Evolutionary conservation across 768 basidiomycete species (phyloP).

Genomic region (Russula sp.): DNA sequence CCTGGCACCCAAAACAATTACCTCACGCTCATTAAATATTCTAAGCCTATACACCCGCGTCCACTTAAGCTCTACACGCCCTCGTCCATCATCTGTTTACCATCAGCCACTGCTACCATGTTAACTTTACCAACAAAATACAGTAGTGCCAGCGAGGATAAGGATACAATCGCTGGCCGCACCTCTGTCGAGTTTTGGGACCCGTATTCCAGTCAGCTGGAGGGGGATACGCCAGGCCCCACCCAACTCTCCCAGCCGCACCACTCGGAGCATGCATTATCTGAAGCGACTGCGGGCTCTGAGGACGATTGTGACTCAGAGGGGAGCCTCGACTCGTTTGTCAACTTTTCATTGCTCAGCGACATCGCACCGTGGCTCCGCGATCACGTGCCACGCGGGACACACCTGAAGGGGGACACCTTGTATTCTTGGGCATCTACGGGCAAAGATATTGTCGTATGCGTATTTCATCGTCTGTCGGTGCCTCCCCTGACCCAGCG

Average conservation of each 20-base stretch:
- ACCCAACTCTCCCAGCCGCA: slow-evolving; percentile 4
- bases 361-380: slow-evolving; percentile 85
- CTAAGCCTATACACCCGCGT: too few relatives aligned
- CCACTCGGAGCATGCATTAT: slow-evolving; percentile 3
- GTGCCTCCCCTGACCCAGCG: not conserved
- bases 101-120: too few relatives aligned
- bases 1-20: too few relatives aligned
- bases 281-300: slow-evolving; percentile 18
- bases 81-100: too few relatives aligned
- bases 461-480: slow-evolving; percentile 27
- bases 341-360: slow-evolving; percentile 81
- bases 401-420: slow-evolving; percentile 89
- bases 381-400: slow-evolving; percentile 81
- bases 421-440: slow-evolving; percentile 89
- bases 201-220: not conserved
- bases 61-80: too few relatives aligned
- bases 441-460: slow-evolving; percentile 87
- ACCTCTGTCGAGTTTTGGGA: not conserved
- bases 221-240: not conserved
- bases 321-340: slow-evolving; percentile 62
- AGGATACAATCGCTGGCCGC: slow-evolving; percentile 5
- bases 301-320: slow-evolving; percentile 45
- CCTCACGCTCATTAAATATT: too few relatives aligned
- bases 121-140: slow-evolving; percentile 10
- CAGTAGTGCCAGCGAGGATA: slow-evolving; percentile 1